Percentiles rank a stretch among this genome's conserved stretches.
Evolutionary conservation across 345 rosid genomes (phyloP).

Genomic region (Salix suchowensis): DNA sequence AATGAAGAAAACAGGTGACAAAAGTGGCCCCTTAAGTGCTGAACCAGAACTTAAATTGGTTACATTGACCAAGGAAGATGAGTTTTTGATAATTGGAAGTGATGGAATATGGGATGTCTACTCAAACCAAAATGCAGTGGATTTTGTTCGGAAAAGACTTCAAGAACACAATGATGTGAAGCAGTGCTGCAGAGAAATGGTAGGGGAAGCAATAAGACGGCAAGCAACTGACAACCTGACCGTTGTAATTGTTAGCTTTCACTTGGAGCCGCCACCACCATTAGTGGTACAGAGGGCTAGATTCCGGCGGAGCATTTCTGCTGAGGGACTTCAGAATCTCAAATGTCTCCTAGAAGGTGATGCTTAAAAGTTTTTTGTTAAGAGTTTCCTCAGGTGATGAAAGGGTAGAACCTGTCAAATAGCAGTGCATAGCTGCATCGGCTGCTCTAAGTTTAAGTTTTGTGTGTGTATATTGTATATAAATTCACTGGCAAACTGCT

Average conservation of each 20-base stretch:
- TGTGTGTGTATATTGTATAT: conserved; percentile 28
- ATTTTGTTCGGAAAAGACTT: conserved; percentile 61
- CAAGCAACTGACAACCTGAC: conserved; percentile 66
- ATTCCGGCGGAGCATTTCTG: conserved; percentile 59
- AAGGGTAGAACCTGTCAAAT: conserved; percentile 9
- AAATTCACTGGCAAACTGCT: conserved; percentile 11
- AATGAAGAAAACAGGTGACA: conserved; percentile 43
- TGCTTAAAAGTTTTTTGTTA: conserved; percentile 4
- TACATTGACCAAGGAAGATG: conserved; percentile 60
- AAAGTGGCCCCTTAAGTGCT: conserved; percentile 61
- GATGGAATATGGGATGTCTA: conserved; percentile 89
- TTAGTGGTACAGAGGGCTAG: conserved; percentile 38
- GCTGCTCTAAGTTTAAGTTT: not conserved
- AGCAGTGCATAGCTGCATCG: conserved; percentile 8
- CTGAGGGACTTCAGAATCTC: conserved; percentile 56
- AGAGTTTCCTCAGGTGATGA: not conserved
- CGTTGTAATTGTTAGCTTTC: conserved; percentile 65
- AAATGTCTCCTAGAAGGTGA: conserved; percentile 34
- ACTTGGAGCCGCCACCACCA: conserved; percentile 53
- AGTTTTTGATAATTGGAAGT: conserved; percentile 72
- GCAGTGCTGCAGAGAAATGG: conserved; percentile 61
- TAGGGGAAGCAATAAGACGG: conserved; percentile 68
- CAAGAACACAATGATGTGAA: conserved; percentile 72
- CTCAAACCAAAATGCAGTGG: conserved; percentile 73
- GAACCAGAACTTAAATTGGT: conserved; percentile 73